These are phyloP conservation scores for Ananas comosus DNA, from an alignment of 176 grass and related monocot genomes.

Conservation along the genomic window DNA sequence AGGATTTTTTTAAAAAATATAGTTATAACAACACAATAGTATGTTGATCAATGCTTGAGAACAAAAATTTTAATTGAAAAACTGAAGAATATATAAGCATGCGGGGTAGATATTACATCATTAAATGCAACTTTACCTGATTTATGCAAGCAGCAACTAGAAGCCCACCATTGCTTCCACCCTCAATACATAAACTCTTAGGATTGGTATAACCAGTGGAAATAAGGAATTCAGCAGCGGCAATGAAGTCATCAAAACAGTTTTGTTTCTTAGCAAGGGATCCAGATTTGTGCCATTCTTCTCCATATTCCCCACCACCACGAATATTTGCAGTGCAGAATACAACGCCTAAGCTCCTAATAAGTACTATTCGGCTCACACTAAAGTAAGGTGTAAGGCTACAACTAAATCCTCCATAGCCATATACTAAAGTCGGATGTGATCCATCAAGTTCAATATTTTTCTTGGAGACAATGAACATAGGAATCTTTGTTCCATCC, in stretches of 20 bases:
- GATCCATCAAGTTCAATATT: slow-evolving; percentile 69
- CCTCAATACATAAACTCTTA: slow-evolving; percentile 76
- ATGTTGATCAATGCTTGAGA: neutral
- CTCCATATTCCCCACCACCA: slow-evolving; percentile 93
- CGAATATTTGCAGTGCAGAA: slow-evolving; percentile 87
- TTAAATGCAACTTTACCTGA: slow-evolving; percentile 34
- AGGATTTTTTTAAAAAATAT: slow-evolving; percentile 12
- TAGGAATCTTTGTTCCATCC: slow-evolving; percentile 80
- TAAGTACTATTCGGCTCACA: slow-evolving; percentile 58
- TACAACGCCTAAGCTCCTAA: slow-evolving; percentile 55
- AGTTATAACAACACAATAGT: slow-evolving; percentile 16
- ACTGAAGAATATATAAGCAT: neutral
- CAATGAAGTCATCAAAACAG: slow-evolving; percentile 90
- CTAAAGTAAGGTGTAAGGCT: slow-evolving; percentile 75
- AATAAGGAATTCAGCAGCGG: slow-evolving; percentile 70
- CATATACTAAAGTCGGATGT: slow-evolving; percentile 77
- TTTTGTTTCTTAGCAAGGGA: slow-evolving; percentile 83
- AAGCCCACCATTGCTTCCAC: slow-evolving; percentile 91
- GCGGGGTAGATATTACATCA: neutral
- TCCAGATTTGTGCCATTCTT: slow-evolving; percentile 98
- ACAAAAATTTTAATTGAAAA: neutral
- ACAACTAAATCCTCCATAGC: slow-evolving; percentile 89
- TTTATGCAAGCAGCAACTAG: slow-evolving; percentile 90
- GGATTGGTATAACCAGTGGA: slow-evolving; percentile 56
- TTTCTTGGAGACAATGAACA: slow-evolving; percentile 82